Evolutionary conservation across 495 filamentous ascomycete genomes (phyloP).

Genomic region (Podospora conica): DNA sequence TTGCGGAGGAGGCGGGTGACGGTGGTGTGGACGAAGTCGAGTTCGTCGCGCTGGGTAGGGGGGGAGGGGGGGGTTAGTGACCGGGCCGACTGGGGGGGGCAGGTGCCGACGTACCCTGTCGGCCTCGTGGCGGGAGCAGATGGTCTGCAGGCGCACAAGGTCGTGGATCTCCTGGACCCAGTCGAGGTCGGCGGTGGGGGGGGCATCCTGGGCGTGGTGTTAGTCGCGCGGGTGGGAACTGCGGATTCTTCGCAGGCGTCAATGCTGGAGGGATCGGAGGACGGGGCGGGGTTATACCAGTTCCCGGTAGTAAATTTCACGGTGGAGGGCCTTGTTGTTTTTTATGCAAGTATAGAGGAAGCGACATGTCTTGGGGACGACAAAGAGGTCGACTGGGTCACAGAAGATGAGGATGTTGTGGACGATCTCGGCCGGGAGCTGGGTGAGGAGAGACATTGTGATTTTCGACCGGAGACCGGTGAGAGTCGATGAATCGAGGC

Average conservation of each 20-base stretch:
- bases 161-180: conserved; percentile 48
- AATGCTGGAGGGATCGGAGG: background rate
- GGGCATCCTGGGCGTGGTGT: conserved; percentile 34
- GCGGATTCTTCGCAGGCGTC: no score
- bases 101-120: conserved; percentile 27
- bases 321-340: conserved; percentile 47
- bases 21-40: conserved; percentile 34
- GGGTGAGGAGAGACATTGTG: conserved; percentile 29
- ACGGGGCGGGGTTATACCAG: conserved; percentile 23
- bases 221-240: no score
- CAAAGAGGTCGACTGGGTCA: conserved; percentile 46
- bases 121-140: conserved; percentile 29
- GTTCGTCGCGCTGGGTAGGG: conserved; percentile 1
- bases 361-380: conserved; percentile 43
- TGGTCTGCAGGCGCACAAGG: conserved; percentile 39
- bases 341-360: conserved; percentile 42
- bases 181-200: conserved; percentile 30
- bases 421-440: conserved; percentile 53
- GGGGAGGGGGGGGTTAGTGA: background rate
- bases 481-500: background rate
- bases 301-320: conserved; percentile 44
- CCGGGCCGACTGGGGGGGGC: background rate
- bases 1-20: conserved; percentile 33
- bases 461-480: background rate
- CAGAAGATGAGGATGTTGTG: conserved; percentile 49